phyloP scores from a whole-genome alignment of 495 filamentous ascomycete species.

The Talaromyces thailandensis region DNA sequence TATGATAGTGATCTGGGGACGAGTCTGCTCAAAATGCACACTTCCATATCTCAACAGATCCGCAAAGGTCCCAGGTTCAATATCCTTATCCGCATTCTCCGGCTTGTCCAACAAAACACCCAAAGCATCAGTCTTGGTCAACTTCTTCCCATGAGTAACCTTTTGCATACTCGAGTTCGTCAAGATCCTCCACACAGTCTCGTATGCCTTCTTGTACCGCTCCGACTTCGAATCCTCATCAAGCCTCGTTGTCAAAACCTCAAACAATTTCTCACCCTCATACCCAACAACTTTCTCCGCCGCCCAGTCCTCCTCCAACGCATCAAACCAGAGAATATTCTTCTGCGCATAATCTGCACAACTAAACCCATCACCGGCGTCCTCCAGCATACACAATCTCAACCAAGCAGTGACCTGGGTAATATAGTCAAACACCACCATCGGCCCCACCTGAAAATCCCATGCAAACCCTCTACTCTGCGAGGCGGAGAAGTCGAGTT shows the following conservation, averaged over 20 bases:
- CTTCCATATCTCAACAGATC: conserved; percentile 11
- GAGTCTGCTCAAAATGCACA: conserved; percentile 9
- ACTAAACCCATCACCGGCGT: conserved; percentile 8
- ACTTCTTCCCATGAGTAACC: conserved; percentile 5
- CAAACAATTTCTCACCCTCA: conserved; percentile 1
- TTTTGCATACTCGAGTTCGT: conserved; percentile 7
- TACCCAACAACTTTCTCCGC: not conserved
- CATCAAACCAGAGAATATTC: conserved; percentile 7
- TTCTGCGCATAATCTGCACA: conserved; percentile 6
- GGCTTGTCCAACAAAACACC: conserved; percentile 6
- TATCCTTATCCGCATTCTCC: conserved; percentile 8
- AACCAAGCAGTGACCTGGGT: conserved; percentile 1
- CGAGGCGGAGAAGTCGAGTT: conserved; percentile 1
- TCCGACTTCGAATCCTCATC: conserved; percentile 7
- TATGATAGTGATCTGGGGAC: not conserved
- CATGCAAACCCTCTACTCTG: not conserved
- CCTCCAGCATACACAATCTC: conserved; percentile 7
- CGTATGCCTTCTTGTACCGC: conserved; percentile 6
- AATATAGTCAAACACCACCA: conserved; percentile 7
- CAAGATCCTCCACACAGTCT: conserved; percentile 2
- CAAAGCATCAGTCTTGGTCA: conserved; percentile 3
- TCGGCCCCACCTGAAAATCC: conserved; percentile 4
- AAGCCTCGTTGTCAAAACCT: not conserved
- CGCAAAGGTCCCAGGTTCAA: conserved; percentile 9
- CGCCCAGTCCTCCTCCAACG: conserved; percentile 5